Percentiles rank a stretch among this genome's conserved stretches.
Evolutionary conservation across 2,329 filamentous ascomycete species (phyloP).

Genomic region (Taxawa tesnikishii): DNA sequence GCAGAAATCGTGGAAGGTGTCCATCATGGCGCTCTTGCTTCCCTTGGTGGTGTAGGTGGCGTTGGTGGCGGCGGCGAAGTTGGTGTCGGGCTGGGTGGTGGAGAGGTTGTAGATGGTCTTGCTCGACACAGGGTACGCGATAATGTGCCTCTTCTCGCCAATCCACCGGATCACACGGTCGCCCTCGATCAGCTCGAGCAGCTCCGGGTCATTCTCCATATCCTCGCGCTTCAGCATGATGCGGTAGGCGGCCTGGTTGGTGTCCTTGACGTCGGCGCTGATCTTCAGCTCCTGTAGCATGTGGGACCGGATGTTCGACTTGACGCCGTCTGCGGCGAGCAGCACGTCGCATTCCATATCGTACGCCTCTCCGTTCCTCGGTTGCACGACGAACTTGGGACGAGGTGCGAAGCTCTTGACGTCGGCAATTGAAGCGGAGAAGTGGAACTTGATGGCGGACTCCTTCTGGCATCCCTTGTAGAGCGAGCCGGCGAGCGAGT

Average conservation of each 20-base stretch:
- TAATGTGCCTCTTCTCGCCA: constrained; percentile 61
- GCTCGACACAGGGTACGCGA: constrained; percentile 61
- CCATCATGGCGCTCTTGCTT: constrained; percentile 47
- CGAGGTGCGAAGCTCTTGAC: constrained; percentile 48
- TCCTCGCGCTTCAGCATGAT: constrained; percentile 61
- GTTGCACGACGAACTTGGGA: constrained; percentile 47
- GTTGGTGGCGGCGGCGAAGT: constrained; percentile 45
- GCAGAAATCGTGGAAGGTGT: constrained; percentile 48
- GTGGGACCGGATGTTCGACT: constrained; percentile 31
- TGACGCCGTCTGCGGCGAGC: constrained; percentile 37
- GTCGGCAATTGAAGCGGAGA: constrained; percentile 44
- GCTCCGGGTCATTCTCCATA: constrained; percentile 54
- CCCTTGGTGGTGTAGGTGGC: constrained; percentile 53
- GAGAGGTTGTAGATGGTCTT: constrained; percentile 57
- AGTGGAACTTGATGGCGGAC: constrained; percentile 53
- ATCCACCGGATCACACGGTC: constrained; percentile 65
- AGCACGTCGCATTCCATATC: constrained; percentile 37
- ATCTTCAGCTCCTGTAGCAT: constrained; percentile 43
- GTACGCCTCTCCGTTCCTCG: constrained; percentile 41
- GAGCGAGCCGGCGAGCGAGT: constrained; percentile 56
- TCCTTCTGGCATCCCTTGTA: constrained; percentile 58
- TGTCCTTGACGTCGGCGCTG: constrained; percentile 49
- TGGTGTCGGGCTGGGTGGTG: constrained; percentile 47
- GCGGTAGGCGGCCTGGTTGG: constrained; percentile 65
- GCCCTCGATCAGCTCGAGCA: constrained; percentile 53